Conservation (phyloP, 805 yeast species). For the Kockiozyma suomiensis region DNA sequence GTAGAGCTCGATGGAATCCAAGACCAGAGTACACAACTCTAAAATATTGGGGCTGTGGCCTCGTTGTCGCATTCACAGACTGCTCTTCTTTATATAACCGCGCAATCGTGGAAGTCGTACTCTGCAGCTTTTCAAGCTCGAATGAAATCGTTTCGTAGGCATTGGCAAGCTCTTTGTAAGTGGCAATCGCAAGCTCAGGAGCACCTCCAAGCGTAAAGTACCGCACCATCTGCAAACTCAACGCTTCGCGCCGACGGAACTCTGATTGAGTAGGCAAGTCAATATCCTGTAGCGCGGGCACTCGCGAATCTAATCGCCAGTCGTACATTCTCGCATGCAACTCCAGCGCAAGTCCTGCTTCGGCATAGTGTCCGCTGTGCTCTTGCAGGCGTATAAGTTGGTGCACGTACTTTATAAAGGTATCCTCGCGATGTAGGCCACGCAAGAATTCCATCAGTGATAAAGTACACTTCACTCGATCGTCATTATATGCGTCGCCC, state of each 20-base stretch:
- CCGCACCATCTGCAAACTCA: slow-evolving; percentile 69
- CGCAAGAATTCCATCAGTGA: slow-evolving; percentile 75
- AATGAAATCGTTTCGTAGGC: slow-evolving; percentile 73
- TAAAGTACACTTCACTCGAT: slow-evolving; percentile 76
- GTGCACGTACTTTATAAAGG: slow-evolving; percentile 75
- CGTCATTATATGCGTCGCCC: slow-evolving; percentile 84
- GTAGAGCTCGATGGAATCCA: slow-evolving; percentile 77
- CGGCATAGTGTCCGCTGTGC: slow-evolving; percentile 63
- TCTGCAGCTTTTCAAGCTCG: slow-evolving; percentile 74
- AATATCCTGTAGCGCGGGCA: slow-evolving; percentile 65
- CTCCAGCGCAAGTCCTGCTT: slow-evolving; percentile 81
- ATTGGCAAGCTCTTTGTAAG: slow-evolving; percentile 73
- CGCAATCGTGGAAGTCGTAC: slow-evolving; percentile 67
- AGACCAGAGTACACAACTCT: slow-evolving; percentile 78
- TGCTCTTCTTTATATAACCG: slow-evolving; percentile 68
- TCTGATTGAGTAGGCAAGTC: slow-evolving; percentile 77
- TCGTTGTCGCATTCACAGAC: slow-evolving; percentile 59
- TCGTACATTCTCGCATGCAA: slow-evolving; percentile 72
- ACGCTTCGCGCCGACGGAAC: slow-evolving; percentile 76
- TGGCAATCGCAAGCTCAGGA: slow-evolving; percentile 76
- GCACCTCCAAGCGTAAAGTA: slow-evolving; percentile 71
- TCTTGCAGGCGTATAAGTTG: slow-evolving; percentile 70
- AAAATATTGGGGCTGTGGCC: slow-evolving; percentile 65
- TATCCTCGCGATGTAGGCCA: slow-evolving; percentile 76
- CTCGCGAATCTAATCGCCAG: slow-evolving; percentile 57